Evolutionary conservation across 2,329 filamentous ascomycete species (phyloP).

Genomic region (Ramularia endophylla): DNA sequence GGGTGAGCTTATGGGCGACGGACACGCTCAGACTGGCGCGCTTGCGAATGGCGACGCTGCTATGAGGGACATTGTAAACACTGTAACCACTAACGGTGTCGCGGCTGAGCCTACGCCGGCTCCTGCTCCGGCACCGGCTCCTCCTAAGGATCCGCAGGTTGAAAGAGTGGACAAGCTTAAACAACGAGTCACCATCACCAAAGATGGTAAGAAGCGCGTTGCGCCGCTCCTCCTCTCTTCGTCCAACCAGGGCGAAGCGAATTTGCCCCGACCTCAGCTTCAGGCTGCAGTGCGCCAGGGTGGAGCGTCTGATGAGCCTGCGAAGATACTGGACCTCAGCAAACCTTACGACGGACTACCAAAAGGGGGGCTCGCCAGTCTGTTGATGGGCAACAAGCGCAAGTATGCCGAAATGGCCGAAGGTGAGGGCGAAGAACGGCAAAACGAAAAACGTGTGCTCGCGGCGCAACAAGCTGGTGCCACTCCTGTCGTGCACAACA

Average conservation of each 20-base stretch:
- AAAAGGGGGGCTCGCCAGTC: slow-evolving; percentile 75
- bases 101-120: slow-evolving; percentile 38
- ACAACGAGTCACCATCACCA: slow-evolving; percentile 87
- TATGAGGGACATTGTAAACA: slow-evolving; percentile 39
- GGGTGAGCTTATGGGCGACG: slow-evolving; percentile 97
- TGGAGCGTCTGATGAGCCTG: slow-evolving; percentile 36
- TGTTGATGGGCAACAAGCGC: slow-evolving; percentile 89
- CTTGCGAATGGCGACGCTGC: slow-evolving; percentile 29
- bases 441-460: slow-evolving; percentile 54
- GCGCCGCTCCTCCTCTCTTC: slow-evolving; percentile 81
- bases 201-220: slow-evolving; percentile 95
- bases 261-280: slow-evolving; percentile 79
- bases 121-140: slow-evolving; percentile 31
- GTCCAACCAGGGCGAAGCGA: slow-evolving; percentile 79
- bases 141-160: slow-evolving; percentile 47
- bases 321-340: slow-evolving; percentile 76
- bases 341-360: slow-evolving; percentile 92
- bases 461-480: slow-evolving; percentile 57
- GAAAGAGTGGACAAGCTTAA: slow-evolving; percentile 67
- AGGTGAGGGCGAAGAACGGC: slow-evolving; percentile 69
- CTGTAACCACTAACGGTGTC: slow-evolving; percentile 16
- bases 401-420: slow-evolving; percentile 68
- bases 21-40: slow-evolving; percentile 50
- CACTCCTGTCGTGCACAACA: slow-evolving; percentile 68
- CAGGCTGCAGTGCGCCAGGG: slow-evolving; percentile 64